Conservation (phyloP, 73 alveolate genomes). For the Uronychia binucleata region DNA sequence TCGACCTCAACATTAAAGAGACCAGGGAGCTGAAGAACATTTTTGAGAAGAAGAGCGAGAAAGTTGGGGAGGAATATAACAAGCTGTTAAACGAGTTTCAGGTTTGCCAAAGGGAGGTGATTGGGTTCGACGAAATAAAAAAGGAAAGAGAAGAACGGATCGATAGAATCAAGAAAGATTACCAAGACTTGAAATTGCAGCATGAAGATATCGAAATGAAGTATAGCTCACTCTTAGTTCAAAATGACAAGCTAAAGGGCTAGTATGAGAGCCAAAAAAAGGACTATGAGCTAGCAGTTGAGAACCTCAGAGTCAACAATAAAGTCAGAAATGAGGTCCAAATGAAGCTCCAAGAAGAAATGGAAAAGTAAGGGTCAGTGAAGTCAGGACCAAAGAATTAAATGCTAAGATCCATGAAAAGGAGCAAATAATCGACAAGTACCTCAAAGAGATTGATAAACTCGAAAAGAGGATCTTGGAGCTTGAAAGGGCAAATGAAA, state of each 20-base stretch:
- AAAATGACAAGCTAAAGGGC: slow-evolving; percentile 15
- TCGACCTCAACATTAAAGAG: slow-evolving; percentile 32
- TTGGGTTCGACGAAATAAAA: slow-evolving; percentile 26
- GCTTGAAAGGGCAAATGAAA: slow-evolving; percentile 1
- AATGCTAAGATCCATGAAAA: slow-evolving; percentile 20
- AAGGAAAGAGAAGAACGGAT: slow-evolving; percentile 34
- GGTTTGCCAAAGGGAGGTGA: slow-evolving; percentile 12
- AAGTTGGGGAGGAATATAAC: slow-evolving; percentile 18
- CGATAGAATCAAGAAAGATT: background rate
- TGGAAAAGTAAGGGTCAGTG: slow-evolving; percentile 4
- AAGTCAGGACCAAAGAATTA: background rate
- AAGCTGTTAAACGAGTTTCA: slow-evolving; percentile 9
- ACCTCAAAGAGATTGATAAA: slow-evolving; percentile 1
- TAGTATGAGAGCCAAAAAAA: slow-evolving; percentile 1
- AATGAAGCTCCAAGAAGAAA: slow-evolving; percentile 17
- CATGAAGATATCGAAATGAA: slow-evolving; percentile 6
- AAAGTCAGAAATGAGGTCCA: slow-evolving; percentile 65
- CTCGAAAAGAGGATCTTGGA: slow-evolving; percentile 5
- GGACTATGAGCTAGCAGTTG: slow-evolving; percentile 48
- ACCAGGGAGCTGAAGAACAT: slow-evolving; percentile 22
- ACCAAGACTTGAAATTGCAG: background rate
- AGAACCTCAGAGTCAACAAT: slow-evolving; percentile 32
- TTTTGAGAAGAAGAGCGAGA: slow-evolving; percentile 39
- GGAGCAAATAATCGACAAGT: background rate
- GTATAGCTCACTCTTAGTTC: slow-evolving; percentile 12